Base-by-base conservation (phyloP, 2,329 filamentous ascomycete genomes). In the Penicillium sp. region DNA sequence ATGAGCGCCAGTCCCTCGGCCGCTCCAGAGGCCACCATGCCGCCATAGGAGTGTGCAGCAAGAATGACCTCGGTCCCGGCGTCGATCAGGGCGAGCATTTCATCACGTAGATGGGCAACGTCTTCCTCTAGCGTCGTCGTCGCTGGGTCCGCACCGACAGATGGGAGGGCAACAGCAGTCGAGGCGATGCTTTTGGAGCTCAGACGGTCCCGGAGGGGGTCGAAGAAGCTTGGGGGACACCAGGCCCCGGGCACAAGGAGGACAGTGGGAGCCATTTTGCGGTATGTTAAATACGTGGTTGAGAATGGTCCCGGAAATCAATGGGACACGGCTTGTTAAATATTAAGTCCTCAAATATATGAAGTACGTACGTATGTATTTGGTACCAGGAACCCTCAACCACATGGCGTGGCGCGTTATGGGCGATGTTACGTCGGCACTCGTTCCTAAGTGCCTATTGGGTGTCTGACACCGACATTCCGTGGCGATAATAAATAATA, bases 1-100 rank as follows among this genome's bases (percentile, higher is more conserved):
- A 58, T 49, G 24, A 62, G 65, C 33, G 52, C 59, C 14, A 72
- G 60, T 1, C 65, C 72, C 23, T 66, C 61, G 8, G 66, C 61
- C 1, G 72, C 69, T 14, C 63, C 58, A 18, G 65, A 67, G 20
- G 62, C 64, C 1, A 69, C 65, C 0, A 72, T 50, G 1, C 72
- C 69, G 3, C 68, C 67, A 55, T 74, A 74, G 4, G 71, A 73
- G 59, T 73, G 70, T 5, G 63, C 61, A 1, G 68, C 59, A 2
- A 73, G 46, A 11, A 72, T 52, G 16, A 73, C 59, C 14, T 68
- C 59, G 6, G 63, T 61, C 5, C n/a, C 38, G 7, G n/a, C n/a
- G 3, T 42, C 38, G 6, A 42, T 42, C 38, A 42, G 18, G n/a
- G n/a, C 18, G 18, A 42, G n/a, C n/a, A 42, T n/a, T 18, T 42